A percentile compares a stretch with the other conserved stretches of the same genome.
Conservation (phyloP, 164 flowering plant genomes). For the Berberis vulgaris region DNA sequence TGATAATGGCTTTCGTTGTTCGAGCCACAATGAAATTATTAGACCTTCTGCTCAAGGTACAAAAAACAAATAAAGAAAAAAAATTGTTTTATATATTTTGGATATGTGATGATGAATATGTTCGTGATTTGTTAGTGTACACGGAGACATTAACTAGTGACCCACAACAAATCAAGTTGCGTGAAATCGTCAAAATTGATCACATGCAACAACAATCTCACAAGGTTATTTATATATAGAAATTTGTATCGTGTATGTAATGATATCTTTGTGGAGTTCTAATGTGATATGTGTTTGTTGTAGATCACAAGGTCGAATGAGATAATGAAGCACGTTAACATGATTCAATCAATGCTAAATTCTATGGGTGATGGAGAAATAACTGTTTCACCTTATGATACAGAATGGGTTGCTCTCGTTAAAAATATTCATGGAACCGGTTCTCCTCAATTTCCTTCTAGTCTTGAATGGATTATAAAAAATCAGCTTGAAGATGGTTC, state of each 20-base stretch:
- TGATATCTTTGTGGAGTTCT: neutral
- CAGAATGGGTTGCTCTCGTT: slow-evolving; percentile 88
- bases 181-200: too few species aligned
- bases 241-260: neutral
- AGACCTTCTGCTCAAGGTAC: neutral
- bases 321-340: slow-evolving; percentile 13
- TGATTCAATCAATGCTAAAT: slow-evolving; percentile 30
- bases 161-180: too few species aligned
- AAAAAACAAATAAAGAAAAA: neutral
- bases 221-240: neutral
- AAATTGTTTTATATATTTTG: neutral
- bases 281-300: neutral
- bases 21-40: neutral
- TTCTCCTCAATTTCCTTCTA: slow-evolving; percentile 62
- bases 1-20: neutral
- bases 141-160: too few species aligned
- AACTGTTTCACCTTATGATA: slow-evolving; percentile 74
- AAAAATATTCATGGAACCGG: slow-evolving; percentile 28
- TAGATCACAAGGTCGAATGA: neutral
- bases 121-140: too few species aligned
- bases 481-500: slow-evolving; percentile 79
- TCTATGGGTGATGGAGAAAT: slow-evolving; percentile 81
- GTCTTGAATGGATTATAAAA: slow-evolving; percentile 58
- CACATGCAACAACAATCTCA: too few species aligned
- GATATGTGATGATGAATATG: neutral